Base-by-base conservation (phyloP, 768 basidiomycete genomes). In the Mycena indigotica region DNA sequence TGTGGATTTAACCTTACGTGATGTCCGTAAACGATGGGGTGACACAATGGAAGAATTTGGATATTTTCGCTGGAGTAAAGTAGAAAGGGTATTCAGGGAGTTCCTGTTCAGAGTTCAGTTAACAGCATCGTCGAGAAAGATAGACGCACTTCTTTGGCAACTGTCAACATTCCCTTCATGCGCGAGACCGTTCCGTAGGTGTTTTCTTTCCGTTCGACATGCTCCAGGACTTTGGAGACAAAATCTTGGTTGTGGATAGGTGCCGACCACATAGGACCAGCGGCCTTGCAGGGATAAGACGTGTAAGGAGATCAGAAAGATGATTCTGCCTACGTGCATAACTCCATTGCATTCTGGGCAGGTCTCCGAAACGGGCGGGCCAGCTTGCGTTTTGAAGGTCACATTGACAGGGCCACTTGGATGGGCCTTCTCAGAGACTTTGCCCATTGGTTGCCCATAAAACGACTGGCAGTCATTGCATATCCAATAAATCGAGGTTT, bases 191-290 rank as follows among this genome's bases (percentile, higher is more conserved):
- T 98, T 10, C 88, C 87, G 67, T 95, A 98, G 38, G 80, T 80
- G 38, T 78, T 76, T 60, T 82, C 69, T 60, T 87, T 81, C 16
- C 69, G 71, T 55, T 87, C 84, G 13, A 95, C 75, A 65, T 95
- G 90, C 21, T 81, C 76, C 28, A 97, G 75, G 15, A 96, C 87
- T 61, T 84, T 83, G n/a, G 74, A 69, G 4, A 93, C 80, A 65
- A 98, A 99, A 5, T 76, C 77, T 1, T 75, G 64, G 67, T 94
- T 82, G 66, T 99, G 97, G 23, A 99, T 73, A 1, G 88, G 84
- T 1, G 89, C 95, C 4, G 89, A 86, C 97, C 97, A 98, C 91
- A 99, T 95, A 0, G 97, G 97, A 1, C 97, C 97, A 19, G 90
- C 93, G 12, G 25, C 46, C 46, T 48, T 8, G n/a, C n/a, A n/a